Conservation (phyloP, 2,329 filamentous ascomycete species). For the Fusarium sp. region DNA sequence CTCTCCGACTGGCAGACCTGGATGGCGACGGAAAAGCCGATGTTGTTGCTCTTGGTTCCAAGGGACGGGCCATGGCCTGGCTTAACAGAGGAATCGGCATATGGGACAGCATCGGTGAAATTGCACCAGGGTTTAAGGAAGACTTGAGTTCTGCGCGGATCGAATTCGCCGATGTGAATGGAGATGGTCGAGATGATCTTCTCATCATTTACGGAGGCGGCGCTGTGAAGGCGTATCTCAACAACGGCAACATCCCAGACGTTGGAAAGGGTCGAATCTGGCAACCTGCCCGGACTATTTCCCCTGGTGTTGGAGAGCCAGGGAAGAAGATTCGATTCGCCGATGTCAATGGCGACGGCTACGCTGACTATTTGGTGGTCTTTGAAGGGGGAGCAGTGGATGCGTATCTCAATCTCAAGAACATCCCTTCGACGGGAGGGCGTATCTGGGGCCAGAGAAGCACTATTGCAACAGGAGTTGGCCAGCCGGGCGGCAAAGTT, state of each 20-base stretch:
- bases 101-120: constrained; percentile 16
- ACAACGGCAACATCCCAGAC: background rate
- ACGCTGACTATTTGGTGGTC: constrained; percentile 21
- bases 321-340: constrained; percentile 8
- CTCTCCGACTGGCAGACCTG: constrained; percentile 2
- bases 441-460: constrained; percentile 35
- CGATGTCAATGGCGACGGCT: constrained; percentile 19
- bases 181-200: constrained; percentile 1
- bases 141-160: constrained; percentile 12
- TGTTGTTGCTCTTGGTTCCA: constrained; percentile 13
- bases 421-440: constrained; percentile 11
- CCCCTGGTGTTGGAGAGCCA: background rate
- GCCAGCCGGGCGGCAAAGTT: constrained; percentile 24
- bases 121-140: constrained; percentile 13
- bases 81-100: constrained; percentile 15
- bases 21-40: background rate
- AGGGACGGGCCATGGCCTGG: constrained; percentile 12
- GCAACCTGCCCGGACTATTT: background rate
- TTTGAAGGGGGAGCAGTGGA: constrained; percentile 29
- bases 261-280: background rate
- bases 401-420: constrained; percentile 24
- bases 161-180: constrained; percentile 19
- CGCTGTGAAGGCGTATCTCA: constrained; percentile 11
- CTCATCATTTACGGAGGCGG: constrained; percentile 9
- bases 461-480: constrained; percentile 11